A percentile compares a stretch with the other conserved stretches of the same genome.
Evolutionary conservation across 139 green algal genomes (phyloP).

Genomic region (Trebouxia sp.): DNA sequence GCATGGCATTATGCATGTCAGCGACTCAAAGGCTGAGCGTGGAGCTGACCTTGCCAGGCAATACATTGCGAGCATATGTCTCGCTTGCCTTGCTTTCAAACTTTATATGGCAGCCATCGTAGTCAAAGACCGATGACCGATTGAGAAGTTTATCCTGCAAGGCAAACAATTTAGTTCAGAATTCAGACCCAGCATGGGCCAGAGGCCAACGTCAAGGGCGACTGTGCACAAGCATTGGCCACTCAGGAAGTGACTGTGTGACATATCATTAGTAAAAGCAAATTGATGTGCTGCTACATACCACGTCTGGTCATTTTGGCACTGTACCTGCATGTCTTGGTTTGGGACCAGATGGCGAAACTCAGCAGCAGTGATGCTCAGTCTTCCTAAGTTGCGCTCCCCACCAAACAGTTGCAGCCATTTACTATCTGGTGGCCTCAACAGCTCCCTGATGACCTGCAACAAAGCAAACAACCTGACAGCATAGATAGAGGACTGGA

Average conservation of each 20-base stretch:
- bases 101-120: not conserved
- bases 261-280: too few relatives aligned
- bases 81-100: constrained; percentile 16
- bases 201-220: too few relatives aligned
- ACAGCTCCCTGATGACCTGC: constrained; percentile 4
- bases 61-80: not conserved
- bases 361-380: constrained; percentile 10
- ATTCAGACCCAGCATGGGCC: not conserved
- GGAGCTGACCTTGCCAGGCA: not conserved
- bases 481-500: not conserved
- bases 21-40: not conserved
- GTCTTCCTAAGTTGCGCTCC: not conserved
- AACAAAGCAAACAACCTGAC: not conserved
- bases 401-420: constrained; percentile 8
- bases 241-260: not conserved
- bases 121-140: not conserved
- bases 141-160: constrained; percentile 16
- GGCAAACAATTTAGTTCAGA: not conserved
- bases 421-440: not conserved
- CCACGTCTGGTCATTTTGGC: too few relatives aligned
- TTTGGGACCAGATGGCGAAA: not conserved
- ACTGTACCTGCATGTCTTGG: not conserved
- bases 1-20: too few relatives aligned
- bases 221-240: too few relatives aligned
- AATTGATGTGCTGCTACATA: too few relatives aligned